phyloP scores from a whole-genome alignment of 2,329 filamentous ascomycete species.

The Xylariaceae sp. region DNA sequence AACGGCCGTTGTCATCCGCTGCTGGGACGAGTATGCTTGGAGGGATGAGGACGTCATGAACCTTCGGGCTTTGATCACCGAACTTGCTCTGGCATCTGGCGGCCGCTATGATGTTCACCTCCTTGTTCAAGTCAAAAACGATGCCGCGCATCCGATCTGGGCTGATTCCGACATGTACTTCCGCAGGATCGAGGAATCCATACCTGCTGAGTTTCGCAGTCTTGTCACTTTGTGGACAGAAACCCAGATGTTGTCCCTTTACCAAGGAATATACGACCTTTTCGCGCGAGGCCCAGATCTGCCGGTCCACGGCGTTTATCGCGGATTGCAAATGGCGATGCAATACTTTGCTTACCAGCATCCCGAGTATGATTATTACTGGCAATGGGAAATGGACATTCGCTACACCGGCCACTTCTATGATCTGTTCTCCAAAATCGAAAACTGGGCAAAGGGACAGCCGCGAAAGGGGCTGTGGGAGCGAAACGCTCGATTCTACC shows the following conservation, averaged over 20 bases:
- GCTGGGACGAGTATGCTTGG: constrained; percentile 78
- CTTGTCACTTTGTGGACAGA: constrained; percentile 92
- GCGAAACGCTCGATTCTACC: constrained; percentile 71
- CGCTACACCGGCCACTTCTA: constrained; percentile 88
- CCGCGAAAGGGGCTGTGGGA: constrained; percentile 80
- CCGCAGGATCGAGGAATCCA: constrained; percentile 60
- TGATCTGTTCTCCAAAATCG: constrained; percentile 65
- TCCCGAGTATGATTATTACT: constrained; percentile 85
- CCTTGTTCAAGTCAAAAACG: constrained; percentile 77
- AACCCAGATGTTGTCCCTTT: constrained; percentile 85
- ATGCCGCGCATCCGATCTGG: constrained; percentile 72
- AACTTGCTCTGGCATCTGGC: constrained; percentile 74
- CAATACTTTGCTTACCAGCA: constrained; percentile 88
- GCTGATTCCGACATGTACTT: constrained; percentile 66
- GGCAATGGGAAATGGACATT: constrained; percentile 95
- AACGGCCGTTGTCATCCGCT: constrained; percentile 76
- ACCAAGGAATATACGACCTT: constrained; percentile 80
- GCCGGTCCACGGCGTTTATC: constrained; percentile 87
- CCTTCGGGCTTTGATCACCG: constrained; percentile 77
- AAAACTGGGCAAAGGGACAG: constrained; percentile 66
- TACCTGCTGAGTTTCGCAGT: constrained; percentile 81
- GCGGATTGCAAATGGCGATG: constrained; percentile 89
- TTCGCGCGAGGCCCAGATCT: constrained; percentile 62
- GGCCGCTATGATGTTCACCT: constrained; percentile 85
- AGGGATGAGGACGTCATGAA: constrained; percentile 77